Conservation (phyloP, 257 asterid species). For the Coffea canephora region DNA sequence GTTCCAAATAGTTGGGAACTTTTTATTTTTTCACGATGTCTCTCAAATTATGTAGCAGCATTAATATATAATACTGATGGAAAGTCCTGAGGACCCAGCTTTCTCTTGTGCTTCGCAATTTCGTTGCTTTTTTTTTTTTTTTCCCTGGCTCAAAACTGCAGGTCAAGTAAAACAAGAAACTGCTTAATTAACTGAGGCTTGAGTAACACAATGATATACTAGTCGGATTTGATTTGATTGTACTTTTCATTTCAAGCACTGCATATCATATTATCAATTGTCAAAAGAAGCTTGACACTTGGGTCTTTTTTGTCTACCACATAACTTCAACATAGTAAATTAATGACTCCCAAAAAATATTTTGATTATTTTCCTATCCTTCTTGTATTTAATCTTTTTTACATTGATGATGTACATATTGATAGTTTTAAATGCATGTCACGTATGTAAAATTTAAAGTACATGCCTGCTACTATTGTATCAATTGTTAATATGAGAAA, state of each 20-base stretch:
- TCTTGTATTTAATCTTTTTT: too few species aligned
- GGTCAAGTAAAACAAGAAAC: background rate
- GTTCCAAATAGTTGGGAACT: slow-evolving; percentile 15
- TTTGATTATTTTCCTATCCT: background rate
- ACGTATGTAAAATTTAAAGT: too few species aligned
- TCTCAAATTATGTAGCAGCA: background rate
- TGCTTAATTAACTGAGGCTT: background rate
- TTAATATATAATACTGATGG: background rate
- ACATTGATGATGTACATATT: too few species aligned
- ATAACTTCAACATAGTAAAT: background rate
- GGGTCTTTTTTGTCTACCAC: background rate
- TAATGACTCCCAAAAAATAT: slow-evolving; percentile 8
- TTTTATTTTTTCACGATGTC: background rate
- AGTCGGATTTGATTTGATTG: background rate
- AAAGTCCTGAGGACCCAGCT: background rate
- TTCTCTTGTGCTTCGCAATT: background rate
- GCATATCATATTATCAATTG: background rate
- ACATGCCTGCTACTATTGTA: too few species aligned
- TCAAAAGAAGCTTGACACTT: slow-evolving; percentile 7
- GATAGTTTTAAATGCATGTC: too few species aligned
- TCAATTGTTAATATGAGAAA: too few species aligned
- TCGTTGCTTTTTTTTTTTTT: background rate
- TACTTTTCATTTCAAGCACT: background rate
- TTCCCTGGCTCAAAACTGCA: background rate
- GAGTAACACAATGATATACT: background rate